A percentile compares a stretch with the other conserved stretches of the same genome.
Conservation (phyloP, 2,329 filamentous ascomycete species). For the Xylariaceae sp. region DNA sequence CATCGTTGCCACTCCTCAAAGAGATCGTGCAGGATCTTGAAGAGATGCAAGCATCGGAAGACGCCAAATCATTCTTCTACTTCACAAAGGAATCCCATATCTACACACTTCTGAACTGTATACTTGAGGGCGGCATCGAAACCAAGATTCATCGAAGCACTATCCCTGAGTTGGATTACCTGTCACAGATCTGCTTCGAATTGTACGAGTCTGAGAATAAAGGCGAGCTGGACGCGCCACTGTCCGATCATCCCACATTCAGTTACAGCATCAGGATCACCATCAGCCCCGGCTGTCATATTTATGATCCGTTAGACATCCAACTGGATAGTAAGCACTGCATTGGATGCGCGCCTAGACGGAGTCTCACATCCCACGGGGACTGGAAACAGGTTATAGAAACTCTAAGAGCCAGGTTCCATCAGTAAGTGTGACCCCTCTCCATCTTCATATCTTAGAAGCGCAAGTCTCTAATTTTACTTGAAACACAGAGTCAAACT, state of each 20-base stretch:
- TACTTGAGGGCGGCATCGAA: constrained; percentile 91
- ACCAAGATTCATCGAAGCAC: constrained; percentile 94
- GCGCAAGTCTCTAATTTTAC: too few species aligned
- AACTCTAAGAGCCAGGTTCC: constrained; percentile 89
- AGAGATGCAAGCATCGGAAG: constrained; percentile 91
- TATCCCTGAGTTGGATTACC: constrained; percentile 95
- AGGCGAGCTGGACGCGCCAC: constrained; percentile 37
- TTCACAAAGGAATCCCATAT: constrained; percentile 99
- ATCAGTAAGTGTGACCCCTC: constrained; percentile 61
- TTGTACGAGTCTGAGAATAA: constrained; percentile 91
- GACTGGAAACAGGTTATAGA: constrained; percentile 98
- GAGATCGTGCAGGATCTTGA: constrained; percentile 97
- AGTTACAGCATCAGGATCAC: constrained; percentile 96
- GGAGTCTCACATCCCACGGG: constrained; percentile 83
- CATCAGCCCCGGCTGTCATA: constrained; percentile 92
- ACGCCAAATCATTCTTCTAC: constrained; percentile 96
- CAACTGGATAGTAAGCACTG: constrained; percentile 95
- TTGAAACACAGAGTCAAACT: constrained; percentile 55
- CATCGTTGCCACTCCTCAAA: constrained; percentile 86
- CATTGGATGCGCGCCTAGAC: constrained; percentile 87
- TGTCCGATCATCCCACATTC: constrained; percentile 66
- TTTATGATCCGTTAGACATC: constrained; percentile 92
- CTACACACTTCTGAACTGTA: constrained; percentile 96
- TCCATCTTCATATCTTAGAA: too few species aligned
- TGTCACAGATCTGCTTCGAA: constrained; percentile 97